These are phyloP conservation scores for Fragaria nilgerrensis DNA, from an alignment of 306 rosid species.

Conservation along the genomic window DNA sequence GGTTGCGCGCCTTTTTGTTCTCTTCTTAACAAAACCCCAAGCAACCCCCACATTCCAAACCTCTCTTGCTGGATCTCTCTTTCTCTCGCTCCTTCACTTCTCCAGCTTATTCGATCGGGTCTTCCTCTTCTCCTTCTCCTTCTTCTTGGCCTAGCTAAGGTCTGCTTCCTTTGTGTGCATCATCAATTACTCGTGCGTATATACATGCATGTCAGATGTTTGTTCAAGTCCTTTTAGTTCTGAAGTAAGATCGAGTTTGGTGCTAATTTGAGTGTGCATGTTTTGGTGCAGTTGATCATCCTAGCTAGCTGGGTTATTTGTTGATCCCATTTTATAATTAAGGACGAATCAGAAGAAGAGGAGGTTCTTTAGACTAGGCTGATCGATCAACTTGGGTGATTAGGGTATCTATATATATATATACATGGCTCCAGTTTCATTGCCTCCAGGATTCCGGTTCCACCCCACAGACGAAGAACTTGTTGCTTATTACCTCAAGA, in stretches of 20 bases:
- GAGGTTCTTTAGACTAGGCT: conserved; percentile 24
- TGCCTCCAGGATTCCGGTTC: conserved; percentile 93
- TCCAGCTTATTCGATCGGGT: not conserved
- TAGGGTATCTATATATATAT: not conserved
- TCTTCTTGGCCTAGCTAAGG: conserved; percentile 8
- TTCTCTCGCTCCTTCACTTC: not conserved
- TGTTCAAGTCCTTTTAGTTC: not conserved
- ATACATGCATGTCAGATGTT: not conserved
- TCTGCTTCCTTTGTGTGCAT: not conserved
- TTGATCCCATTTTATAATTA: not conserved
- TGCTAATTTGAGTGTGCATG: not conserved
- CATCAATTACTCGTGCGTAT: conserved; percentile 10
- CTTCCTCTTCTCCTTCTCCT: not conserved
- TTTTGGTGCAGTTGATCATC: not conserved
- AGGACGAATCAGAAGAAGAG: conserved; percentile 15
- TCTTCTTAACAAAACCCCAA: conserved; percentile 70
- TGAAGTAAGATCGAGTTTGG: not conserved
- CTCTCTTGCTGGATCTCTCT: conserved; percentile 19
- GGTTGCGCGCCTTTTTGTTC: conserved; percentile 52
- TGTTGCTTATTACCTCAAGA: conserved; percentile 82
- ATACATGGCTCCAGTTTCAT: conserved; percentile 77
- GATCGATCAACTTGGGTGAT: not conserved
- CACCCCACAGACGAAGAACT: conserved; percentile 96
- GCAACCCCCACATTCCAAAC: conserved; percentile 44
- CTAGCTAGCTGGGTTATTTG: not conserved